phyloP scores from a whole-genome alignment of 495 filamentous ascomycete genomes.

The Penicillium maclennaniae region DNA sequence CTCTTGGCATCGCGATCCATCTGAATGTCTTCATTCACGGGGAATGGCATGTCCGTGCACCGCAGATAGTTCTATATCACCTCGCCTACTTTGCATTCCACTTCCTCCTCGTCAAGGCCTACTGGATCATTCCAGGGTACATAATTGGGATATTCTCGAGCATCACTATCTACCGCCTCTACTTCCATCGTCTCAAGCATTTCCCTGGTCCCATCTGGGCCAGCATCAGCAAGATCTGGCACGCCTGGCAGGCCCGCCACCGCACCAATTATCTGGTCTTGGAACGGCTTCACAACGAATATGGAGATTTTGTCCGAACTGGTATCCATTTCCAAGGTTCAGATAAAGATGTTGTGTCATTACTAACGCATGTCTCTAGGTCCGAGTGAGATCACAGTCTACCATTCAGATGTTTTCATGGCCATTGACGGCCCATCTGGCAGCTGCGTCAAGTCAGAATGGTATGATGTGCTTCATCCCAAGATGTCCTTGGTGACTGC shows the following conservation, averaged over 20 bases:
- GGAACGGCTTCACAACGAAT: slow-evolving; percentile 22
- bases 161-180: slow-evolving; percentile 43
- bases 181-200: slow-evolving; percentile 31
- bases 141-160: slow-evolving; percentile 36
- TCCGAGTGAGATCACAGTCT: slow-evolving; percentile 35
- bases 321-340: slow-evolving; percentile 16
- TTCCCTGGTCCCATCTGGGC: slow-evolving; percentile 43
- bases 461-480: slow-evolving; percentile 45
- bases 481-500: slow-evolving; percentile 35
- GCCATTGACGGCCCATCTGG: slow-evolving; percentile 28
- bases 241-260: slow-evolving; percentile 31
- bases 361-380: slow-evolving; percentile 14
- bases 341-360: not conserved
- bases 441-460: slow-evolving; percentile 35
- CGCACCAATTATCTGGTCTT: slow-evolving; percentile 35
- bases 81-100: not conserved
- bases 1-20: slow-evolving; percentile 11
- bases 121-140: slow-evolving; percentile 1
- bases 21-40: slow-evolving; percentile 22
- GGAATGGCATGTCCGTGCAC: slow-evolving; percentile 21
- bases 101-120: not conserved
- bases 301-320: slow-evolving; percentile 41
- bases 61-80: slow-evolving; percentile 10
- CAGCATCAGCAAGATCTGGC: slow-evolving; percentile 44
- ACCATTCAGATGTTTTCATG: slow-evolving; percentile 26